Evolutionary conservation across 805 yeast species (phyloP).

Genomic region (Ogataea pignaliae): DNA sequence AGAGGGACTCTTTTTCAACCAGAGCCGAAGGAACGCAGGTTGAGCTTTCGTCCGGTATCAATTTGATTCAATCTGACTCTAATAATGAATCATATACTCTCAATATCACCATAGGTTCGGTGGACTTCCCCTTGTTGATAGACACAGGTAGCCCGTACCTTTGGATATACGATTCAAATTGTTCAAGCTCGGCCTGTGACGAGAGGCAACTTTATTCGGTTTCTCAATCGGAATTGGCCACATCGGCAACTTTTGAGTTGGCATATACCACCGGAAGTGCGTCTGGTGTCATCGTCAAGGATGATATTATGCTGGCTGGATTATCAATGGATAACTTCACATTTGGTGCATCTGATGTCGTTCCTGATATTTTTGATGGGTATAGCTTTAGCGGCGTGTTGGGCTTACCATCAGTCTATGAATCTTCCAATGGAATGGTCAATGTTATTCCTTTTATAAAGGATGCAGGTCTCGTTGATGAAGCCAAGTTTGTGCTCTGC

Average conservation of each 20-base stretch:
- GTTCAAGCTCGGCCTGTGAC: constrained; percentile 42
- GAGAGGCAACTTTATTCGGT: constrained; percentile 29
- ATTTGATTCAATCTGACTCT: constrained; percentile 22
- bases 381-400: constrained; percentile 57
- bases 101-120: constrained; percentile 36
- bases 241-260: constrained; percentile 37
- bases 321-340: constrained; percentile 35
- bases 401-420: constrained; percentile 49
- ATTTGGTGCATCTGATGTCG: constrained; percentile 50
- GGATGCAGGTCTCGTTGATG: constrained; percentile 29
- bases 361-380: constrained; percentile 48
- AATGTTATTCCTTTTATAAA: constrained; percentile 40
- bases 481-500: constrained; percentile 41
- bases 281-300: constrained; percentile 42
- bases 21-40: constrained; percentile 3
- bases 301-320: constrained; percentile 35
- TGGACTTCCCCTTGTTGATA: constrained; percentile 46
- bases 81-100: constrained; percentile 34
- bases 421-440: constrained; percentile 28
- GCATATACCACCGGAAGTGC: constrained; percentile 53
- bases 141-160: constrained; percentile 65
- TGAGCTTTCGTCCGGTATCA: constrained; percentile 18
- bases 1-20: not conserved
- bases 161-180: constrained; percentile 56
- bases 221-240: constrained; percentile 12